Evolutionary conservation across 1,284 basidiomycete species (phyloP), one percentile per base, ranked within the genome.

Genomic region (Bondarzewia mesenterica): DNA sequence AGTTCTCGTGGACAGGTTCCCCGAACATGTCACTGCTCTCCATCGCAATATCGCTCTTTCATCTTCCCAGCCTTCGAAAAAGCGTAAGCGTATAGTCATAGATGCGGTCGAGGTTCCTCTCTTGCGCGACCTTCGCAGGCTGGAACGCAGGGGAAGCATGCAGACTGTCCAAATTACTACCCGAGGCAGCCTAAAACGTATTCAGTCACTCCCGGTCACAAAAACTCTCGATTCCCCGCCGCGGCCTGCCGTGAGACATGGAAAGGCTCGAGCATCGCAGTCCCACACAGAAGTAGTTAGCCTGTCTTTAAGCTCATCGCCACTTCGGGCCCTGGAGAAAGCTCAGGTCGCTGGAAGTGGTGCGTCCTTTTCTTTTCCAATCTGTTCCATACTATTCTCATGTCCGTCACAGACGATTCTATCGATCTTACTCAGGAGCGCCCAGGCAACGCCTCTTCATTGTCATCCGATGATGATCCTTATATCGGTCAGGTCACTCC

Each of bases 401-500:
- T 35, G 5, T 22, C 15, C 46, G 18, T 6, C 22, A 40, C 51
- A 74, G 72, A 74, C 47, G 74, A 74, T 51, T 75, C 74, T 0
- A 72, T 75, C 49, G 65, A 70, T 63, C 60, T 54, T 43, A 52
- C 52, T 20, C 56, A 52, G 32, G 59, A 32, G 42, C 38, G 36
- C 47, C 43, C 36, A 37, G 18, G 20, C 37, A 36, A 22, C 22
- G 20, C 23, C 45, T 50, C 47, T 25, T 46, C 46, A 44, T 57
- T 56, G 4, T 62, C 63, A 14, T 84, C 81, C 2, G 82, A 85
- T 54, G 81, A 86, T 50, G 76, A 81, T 51, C 73, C 72, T 1
- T 70, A 71, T 54, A 51, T 77, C 21, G 80, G 81, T 1, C 78
- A 82, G 61, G 78, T 83, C n/a, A 84, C 81, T 0, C 82, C 83